Conservation (phyloP, 164 flowering plant genomes). For the Amborella trichopoda region DNA sequence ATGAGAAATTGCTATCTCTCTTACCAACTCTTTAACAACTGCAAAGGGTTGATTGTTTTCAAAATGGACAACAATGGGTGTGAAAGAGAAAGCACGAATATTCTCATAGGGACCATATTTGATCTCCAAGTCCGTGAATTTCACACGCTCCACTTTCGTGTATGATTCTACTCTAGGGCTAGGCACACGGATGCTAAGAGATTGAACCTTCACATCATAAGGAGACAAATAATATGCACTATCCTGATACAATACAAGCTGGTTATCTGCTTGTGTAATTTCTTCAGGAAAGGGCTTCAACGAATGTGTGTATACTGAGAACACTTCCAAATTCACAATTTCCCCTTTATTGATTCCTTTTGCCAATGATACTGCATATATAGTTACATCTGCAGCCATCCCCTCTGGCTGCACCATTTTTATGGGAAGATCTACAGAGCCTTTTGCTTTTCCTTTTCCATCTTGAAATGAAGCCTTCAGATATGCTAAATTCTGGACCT, state of each 20-base stretch:
- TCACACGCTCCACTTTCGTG: conserved; percentile 61
- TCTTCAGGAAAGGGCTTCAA: conserved; percentile 80
- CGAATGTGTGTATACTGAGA: conserved; percentile 53
- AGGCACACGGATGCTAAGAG: conserved; percentile 56
- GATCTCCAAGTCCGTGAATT: conserved; percentile 65
- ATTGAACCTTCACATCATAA: conserved; percentile 55
- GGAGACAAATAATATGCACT: conserved; percentile 74
- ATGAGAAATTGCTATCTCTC: conserved; percentile 91
- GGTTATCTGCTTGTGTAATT: conserved; percentile 73
- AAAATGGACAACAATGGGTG: conserved; percentile 61
- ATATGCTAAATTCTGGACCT: conserved; percentile 51
- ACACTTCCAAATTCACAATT: conserved; percentile 44
- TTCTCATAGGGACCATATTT: conserved; percentile 84
- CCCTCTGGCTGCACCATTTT: conserved; percentile 37
- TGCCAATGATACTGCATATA: conserved; percentile 54
- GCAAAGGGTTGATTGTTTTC: conserved; percentile 69
- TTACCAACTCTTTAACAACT: conserved; percentile 62
- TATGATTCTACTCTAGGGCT: conserved; percentile 69
- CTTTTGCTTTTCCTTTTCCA: conserved; percentile 65
- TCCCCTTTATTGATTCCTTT: conserved; percentile 52
- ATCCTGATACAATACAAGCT: conserved; percentile 71
- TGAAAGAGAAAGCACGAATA: conserved; percentile 54
- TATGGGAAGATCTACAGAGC: conserved; percentile 27
- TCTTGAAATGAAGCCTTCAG: conserved; percentile 27
- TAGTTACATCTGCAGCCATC: conserved; percentile 48